phyloP scores from a whole-genome alignment of 2,329 filamentous ascomycete species.

The Drechslerella coelobrocha region DNA sequence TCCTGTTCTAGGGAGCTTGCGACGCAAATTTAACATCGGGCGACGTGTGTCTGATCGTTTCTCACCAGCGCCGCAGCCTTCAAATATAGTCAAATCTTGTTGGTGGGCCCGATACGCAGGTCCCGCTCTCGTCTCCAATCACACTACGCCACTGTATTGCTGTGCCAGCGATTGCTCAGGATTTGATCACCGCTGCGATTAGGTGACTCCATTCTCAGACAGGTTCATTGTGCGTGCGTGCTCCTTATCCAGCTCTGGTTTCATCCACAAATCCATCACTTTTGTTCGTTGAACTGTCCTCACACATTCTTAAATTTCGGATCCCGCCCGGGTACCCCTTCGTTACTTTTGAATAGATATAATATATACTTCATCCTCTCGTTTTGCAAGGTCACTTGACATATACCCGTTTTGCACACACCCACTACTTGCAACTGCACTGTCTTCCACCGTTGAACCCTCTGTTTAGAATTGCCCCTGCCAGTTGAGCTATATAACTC shows the following conservation, averaged over 20 bases:
- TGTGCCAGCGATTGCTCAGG: slow-evolving; percentile 34
- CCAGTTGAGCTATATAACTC: slow-evolving; percentile 3
- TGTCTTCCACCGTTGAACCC: not conserved
- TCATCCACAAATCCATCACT: slow-evolving; percentile 16
- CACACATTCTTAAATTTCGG: slow-evolving; percentile 30
- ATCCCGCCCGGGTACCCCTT: not conserved
- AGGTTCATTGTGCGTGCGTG: slow-evolving; percentile 30
- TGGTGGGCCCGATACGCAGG: slow-evolving; percentile 38
- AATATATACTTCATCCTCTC: not conserved
- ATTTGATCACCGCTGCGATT: slow-evolving; percentile 33
- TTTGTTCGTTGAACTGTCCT: slow-evolving; percentile 22
- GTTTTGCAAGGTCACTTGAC: not conserved
- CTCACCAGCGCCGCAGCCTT: slow-evolving; percentile 13
- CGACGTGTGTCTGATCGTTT: slow-evolving; percentile 29
- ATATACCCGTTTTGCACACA: not conserved
- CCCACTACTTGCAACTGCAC: not conserved
- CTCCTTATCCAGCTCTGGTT: slow-evolving; percentile 27
- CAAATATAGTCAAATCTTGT: slow-evolving; percentile 14
- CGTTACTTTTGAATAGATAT: not conserved
- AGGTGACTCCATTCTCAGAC: slow-evolving; percentile 44
- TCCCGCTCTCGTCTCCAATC: slow-evolving; percentile 36
- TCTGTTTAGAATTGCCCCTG: not conserved
- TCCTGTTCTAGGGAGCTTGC: slow-evolving; percentile 29
- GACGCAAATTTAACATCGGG: slow-evolving; percentile 47
- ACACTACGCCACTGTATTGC: slow-evolving; percentile 14